A percentile compares a stretch with the other conserved stretches of the same genome.
Evolutionary conservation across 176 grass and related monocot species (phyloP).

Genomic region (Oryza glaberrima): DNA sequence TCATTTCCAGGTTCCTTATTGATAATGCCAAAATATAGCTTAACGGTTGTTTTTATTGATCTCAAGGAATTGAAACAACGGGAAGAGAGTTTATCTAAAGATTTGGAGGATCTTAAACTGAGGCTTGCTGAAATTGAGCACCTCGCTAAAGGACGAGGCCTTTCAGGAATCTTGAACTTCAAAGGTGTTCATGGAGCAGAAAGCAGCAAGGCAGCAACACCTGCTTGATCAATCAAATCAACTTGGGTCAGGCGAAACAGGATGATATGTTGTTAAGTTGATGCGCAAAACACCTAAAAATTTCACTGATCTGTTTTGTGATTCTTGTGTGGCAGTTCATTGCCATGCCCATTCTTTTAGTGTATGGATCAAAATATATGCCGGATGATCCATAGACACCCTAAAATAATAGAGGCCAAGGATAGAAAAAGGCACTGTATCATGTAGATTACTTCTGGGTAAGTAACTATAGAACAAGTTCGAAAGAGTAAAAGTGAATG

Average conservation of each 20-base stretch:
- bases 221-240: slow-evolving; percentile 42
- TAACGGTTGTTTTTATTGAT: slow-evolving; percentile 37
- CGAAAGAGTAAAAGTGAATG: neutral
- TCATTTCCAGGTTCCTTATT: neutral
- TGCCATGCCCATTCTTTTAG: slow-evolving; percentile 39
- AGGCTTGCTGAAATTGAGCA: slow-evolving; percentile 72
- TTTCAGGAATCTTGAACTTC: slow-evolving; percentile 76
- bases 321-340: slow-evolving; percentile 15
- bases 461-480: slow-evolving; percentile 16
- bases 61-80: slow-evolving; percentile 62
- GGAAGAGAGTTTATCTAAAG: slow-evolving; percentile 67
- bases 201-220: slow-evolving; percentile 44
- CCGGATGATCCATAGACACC: slow-evolving; percentile 39
- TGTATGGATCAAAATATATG: slow-evolving; percentile 42
- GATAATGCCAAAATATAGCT: neutral
- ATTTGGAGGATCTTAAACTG: slow-evolving; percentile 68
- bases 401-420: slow-evolving; percentile 28
- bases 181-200: slow-evolving; percentile 47
- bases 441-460: slow-evolving; percentile 2
- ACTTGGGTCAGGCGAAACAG: neutral
- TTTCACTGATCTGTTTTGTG: slow-evolving; percentile 24
- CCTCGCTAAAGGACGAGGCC: slow-evolving; percentile 64
- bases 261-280: neutral
- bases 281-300: neutral
- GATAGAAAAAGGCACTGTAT: neutral